Conservation (phyloP, 257 asterid species). For the Solanum clarkiae region DNA sequence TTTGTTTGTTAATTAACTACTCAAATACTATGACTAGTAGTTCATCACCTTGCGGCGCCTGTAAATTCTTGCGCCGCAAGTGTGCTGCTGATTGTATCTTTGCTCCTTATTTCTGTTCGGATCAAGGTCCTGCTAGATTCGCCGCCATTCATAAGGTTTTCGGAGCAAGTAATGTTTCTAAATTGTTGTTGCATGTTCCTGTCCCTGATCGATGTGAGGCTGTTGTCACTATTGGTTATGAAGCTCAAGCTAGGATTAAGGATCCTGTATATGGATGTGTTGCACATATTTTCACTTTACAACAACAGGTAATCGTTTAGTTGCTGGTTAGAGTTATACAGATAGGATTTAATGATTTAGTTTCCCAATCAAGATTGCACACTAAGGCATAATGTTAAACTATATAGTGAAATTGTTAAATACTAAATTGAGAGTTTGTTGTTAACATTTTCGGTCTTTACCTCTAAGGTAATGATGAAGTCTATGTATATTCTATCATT, state of each 20-base stretch:
- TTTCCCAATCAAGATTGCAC: no score
- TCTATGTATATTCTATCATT: no score
- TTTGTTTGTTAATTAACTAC: neutral
- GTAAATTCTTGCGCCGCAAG: slow-evolving; percentile 82
- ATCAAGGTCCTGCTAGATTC: slow-evolving; percentile 77
- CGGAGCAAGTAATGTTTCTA: slow-evolving; percentile 89
- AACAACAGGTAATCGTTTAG: slow-evolving; percentile 49
- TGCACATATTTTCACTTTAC: slow-evolving; percentile 62
- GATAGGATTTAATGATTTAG: no score
- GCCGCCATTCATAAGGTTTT: slow-evolving; percentile 93
- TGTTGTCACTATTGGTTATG: slow-evolving; percentile 76
- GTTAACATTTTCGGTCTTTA: no score
- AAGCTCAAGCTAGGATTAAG: slow-evolving; percentile 77
- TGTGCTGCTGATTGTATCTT: slow-evolving; percentile 71
- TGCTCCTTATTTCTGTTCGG: slow-evolving; percentile 80
- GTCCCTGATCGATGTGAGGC: slow-evolving; percentile 63
- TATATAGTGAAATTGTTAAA: no score
- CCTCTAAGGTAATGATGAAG: no score
- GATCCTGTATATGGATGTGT: slow-evolving; percentile 93
- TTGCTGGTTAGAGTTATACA: neutral
- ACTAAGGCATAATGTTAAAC: no score
- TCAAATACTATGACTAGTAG: slow-evolving; percentile 16
- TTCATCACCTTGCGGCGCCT: slow-evolving; percentile 95
- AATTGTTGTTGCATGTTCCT: slow-evolving; percentile 58
- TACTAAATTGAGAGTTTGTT: no score